Evolutionary conservation across 306 rosid genomes (phyloP).

Genomic region (Luffa aegyptiaca): DNA sequence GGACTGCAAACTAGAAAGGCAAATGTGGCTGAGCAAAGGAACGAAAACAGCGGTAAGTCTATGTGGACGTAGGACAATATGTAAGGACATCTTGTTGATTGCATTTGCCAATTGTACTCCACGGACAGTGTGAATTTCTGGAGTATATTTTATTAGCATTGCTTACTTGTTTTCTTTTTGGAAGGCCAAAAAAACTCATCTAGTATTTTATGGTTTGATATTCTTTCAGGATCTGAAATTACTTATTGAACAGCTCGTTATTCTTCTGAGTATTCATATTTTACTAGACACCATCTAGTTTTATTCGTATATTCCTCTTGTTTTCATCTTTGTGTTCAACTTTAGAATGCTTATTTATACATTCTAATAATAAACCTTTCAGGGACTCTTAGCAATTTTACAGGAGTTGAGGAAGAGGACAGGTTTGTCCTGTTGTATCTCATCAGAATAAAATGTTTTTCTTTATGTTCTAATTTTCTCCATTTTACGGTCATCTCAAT

Average conservation of each 20-base stretch:
- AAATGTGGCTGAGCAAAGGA: conserved; percentile 38
- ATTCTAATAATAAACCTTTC: conserved; percentile 32
- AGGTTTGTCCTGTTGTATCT: conserved; percentile 35
- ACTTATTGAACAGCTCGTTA: not conserved
- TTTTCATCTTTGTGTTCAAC: not conserved
- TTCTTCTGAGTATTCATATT: not conserved
- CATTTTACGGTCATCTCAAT: not conserved
- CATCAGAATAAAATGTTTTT: not conserved
- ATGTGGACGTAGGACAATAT: not conserved
- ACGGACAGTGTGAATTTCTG: not conserved
- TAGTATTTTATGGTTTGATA: not conserved
- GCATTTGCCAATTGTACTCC: not conserved
- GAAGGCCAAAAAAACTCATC: not conserved
- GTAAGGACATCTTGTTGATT: not conserved
- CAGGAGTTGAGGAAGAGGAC: conserved; percentile 34
- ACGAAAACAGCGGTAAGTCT: conserved; percentile 42
- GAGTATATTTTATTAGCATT: not conserved
- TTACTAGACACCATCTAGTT: not conserved
- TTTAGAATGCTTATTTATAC: conserved; percentile 46
- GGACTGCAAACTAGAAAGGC: conserved; percentile 56
- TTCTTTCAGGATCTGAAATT: not conserved
- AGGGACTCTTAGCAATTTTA: conserved; percentile 29
- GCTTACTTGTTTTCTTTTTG: too few species aligned
- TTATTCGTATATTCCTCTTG: not conserved
- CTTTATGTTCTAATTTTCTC: not conserved